A percentile compares a stretch with the other conserved stretches of the same genome.
phyloP scores from a whole-genome alignment of 345 rosid species.

The Schrenkiella parvula region DNA sequence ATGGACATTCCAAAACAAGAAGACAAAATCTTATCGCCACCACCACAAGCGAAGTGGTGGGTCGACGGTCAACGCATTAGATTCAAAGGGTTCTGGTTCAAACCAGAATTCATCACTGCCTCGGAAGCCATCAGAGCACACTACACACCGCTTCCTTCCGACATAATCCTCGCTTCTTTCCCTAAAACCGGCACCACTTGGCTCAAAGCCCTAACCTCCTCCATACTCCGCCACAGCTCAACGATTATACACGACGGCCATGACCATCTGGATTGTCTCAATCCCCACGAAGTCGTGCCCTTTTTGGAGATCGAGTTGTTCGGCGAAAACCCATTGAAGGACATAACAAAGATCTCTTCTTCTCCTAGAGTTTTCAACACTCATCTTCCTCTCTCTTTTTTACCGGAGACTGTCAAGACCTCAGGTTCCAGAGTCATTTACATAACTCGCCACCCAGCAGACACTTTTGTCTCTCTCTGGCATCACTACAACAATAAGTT shows the following conservation, averaged over 20 bases:
- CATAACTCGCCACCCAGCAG: slow-evolving; percentile 33
- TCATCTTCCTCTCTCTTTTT: slow-evolving; percentile 27
- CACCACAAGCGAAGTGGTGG: slow-evolving; percentile 27
- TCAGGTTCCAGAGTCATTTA: slow-evolving; percentile 27
- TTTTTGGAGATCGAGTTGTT: slow-evolving; percentile 33
- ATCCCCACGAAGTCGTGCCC: slow-evolving; percentile 30
- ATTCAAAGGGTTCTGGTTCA: slow-evolving; percentile 29
- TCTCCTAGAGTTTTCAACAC: slow-evolving; percentile 34
- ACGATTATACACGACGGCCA: neutral
- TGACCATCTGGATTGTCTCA: neutral
- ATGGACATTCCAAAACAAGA: slow-evolving; percentile 22
- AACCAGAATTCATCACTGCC: slow-evolving; percentile 27
- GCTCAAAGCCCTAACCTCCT: slow-evolving; percentile 30
- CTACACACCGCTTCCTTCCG: slow-evolving; percentile 33
- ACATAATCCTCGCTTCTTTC: slow-evolving; percentile 29
- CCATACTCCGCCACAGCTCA: slow-evolving; percentile 21
- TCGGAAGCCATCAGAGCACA: slow-evolving; percentile 24
- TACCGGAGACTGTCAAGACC: slow-evolving; percentile 21
- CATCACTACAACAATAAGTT: slow-evolving; percentile 28
- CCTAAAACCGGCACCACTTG: slow-evolving; percentile 36
- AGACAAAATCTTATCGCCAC: neutral
- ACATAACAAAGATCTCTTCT: slow-evolving; percentile 15
- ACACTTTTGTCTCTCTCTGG: slow-evolving; percentile 35
- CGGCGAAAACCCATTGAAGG: slow-evolving; percentile 13
- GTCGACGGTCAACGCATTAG: slow-evolving; percentile 12